These are phyloP conservation scores for Tardiomyces blankii DNA, from an alignment of 1,139 yeast genomes.

Conservation along the genomic window DNA sequence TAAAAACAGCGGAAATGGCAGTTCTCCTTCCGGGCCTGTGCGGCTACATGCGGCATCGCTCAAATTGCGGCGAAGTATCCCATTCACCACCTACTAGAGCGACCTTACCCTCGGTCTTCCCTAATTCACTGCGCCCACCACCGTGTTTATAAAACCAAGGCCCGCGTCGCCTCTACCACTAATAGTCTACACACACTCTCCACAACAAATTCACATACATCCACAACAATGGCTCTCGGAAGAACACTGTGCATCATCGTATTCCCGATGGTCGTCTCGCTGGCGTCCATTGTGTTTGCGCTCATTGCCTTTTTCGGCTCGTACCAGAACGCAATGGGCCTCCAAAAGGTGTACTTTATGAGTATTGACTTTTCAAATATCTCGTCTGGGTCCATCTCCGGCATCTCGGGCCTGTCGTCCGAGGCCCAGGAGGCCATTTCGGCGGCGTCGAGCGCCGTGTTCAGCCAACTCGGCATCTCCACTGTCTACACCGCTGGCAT, in stretches of 20 bases:
- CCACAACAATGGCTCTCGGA: conserved; percentile 17
- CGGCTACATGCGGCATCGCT: too few species aligned
- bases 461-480: conserved; percentile 34
- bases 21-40: too few species aligned
- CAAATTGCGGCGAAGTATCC: too few species aligned
- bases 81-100: too few species aligned
- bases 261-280: conserved; percentile 30
- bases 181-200: neutral
- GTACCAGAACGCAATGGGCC: conserved; percentile 23
- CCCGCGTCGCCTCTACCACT: too few species aligned
- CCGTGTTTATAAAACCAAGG: too few species aligned
- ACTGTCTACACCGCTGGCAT: conserved; percentile 53
- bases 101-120: too few species aligned
- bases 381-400: neutral
- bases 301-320: conserved; percentile 34
- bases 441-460: neutral
- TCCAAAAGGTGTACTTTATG: conserved; percentile 32
- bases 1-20: too few species aligned
- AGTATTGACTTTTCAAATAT: conserved; percentile 28
- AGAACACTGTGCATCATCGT: conserved; percentile 24
- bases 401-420: conserved; percentile 2
- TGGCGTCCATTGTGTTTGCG: conserved; percentile 30
- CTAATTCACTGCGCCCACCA: too few species aligned
- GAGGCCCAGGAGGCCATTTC: conserved; percentile 3
- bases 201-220: too few species aligned